These are phyloP conservation scores for Wickerhamomyces pijperi DNA, from an alignment of 805 yeast genomes.

Conservation along the genomic window DNA sequence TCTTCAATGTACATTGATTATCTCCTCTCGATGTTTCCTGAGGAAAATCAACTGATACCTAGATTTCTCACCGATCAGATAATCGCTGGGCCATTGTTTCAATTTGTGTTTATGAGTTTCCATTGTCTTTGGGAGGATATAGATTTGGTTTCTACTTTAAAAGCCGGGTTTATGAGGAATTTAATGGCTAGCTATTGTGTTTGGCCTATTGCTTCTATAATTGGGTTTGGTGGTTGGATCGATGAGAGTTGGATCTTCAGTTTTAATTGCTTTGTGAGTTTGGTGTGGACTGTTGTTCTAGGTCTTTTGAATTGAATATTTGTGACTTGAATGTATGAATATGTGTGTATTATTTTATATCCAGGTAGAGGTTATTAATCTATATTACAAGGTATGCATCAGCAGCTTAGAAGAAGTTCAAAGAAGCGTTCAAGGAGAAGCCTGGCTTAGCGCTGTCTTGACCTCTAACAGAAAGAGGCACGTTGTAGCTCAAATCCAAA, in stretches of 20 bases:
- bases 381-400: too few species aligned
- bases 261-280: conserved; percentile 42
- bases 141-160: conserved; percentile 21
- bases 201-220: conserved; percentile 49
- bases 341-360: too few species aligned
- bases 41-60: conserved; percentile 12
- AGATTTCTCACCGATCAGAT: conserved; percentile 42
- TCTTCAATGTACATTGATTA: conserved; percentile 46
- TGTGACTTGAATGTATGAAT: too few species aligned
- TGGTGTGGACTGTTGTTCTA: conserved; percentile 45
- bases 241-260: conserved; percentile 32
- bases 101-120: conserved; percentile 35
- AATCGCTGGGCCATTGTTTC: conserved; percentile 45
- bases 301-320: conserved; percentile 15
- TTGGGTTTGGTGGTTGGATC: conserved; percentile 27
- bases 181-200: conserved; percentile 41
- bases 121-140: conserved; percentile 46
- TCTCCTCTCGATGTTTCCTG: conserved; percentile 27
- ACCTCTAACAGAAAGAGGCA: conserved; percentile 38
- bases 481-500: conserved; percentile 41
- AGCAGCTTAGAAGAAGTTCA: conserved; percentile 23
- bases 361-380: too few species aligned
- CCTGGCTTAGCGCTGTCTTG: conserved; percentile 43
- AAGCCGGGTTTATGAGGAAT: conserved; percentile 29
- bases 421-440: conserved; percentile 39